phyloP scores from a whole-genome alignment of 345 rosid genomes.

The Citrus hindsii region DNA sequence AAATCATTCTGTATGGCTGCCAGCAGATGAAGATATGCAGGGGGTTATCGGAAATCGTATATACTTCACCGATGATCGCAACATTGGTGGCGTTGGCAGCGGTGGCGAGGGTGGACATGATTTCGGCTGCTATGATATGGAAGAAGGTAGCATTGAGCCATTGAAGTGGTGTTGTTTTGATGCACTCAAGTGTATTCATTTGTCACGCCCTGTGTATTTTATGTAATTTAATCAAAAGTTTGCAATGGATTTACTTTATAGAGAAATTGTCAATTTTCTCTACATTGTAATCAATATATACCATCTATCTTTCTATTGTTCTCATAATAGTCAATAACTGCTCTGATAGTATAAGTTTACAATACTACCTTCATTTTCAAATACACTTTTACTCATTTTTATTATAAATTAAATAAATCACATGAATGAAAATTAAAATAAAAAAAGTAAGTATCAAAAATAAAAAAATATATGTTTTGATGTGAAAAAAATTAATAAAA shows the following conservation, averaged over 20 bases:
- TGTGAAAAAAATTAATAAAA: no score
- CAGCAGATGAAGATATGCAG: not conserved
- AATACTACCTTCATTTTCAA: rapidly evolving
- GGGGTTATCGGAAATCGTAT: not conserved
- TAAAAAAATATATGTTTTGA: no score
- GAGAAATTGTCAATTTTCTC: no score
- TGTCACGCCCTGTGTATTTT: not conserved
- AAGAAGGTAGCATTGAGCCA: not conserved
- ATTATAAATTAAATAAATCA: no score
- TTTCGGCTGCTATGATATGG: not conserved
- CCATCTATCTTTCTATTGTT: rapidly evolving
- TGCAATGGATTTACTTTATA: no score
- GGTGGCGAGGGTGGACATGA: not conserved
- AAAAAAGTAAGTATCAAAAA: no score
- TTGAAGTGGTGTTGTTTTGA: not conserved
- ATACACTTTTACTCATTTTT: no score
- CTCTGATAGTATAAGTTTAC: rapidly evolving
- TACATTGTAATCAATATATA: rapidly evolving
- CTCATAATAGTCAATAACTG: rapidly evolving
- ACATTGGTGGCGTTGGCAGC: no score
- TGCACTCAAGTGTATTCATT: not conserved
- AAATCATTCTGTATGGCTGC: not conserved
- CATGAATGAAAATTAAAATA: no score
- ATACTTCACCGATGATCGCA: not conserved
- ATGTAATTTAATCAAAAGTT: not conserved